Percentiles rank a stretch among this genome's conserved stretches.
Evolutionary conservation across 257 asterid species (phyloP).

Genomic region (Solanum phureja): DNA sequence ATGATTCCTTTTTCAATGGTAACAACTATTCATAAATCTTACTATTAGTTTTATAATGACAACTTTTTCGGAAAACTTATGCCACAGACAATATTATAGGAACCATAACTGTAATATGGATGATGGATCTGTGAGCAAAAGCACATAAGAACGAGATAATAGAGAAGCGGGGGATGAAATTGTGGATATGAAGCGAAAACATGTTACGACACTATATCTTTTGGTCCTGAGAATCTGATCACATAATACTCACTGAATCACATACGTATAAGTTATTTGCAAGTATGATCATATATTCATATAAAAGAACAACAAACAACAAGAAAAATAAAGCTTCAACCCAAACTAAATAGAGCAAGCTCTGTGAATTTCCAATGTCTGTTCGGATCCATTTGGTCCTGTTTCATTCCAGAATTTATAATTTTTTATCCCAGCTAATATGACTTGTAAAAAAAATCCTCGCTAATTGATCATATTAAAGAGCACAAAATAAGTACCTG

Average conservation of each 20-base stretch:
- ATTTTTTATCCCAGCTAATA: background rate
- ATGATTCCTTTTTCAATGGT: background rate
- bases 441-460: background rate
- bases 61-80: background rate
- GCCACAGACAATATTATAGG: background rate
- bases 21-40: background rate
- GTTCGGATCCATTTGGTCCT: background rate
- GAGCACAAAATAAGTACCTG: slow-evolving; percentile 33
- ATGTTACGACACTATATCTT: background rate
- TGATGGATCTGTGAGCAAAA: background rate
- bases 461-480: background rate
- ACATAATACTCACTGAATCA: background rate
- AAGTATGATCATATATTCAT: background rate
- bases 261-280: background rate
- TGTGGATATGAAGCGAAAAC: background rate
- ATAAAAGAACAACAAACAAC: background rate
- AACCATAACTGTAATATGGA: background rate
- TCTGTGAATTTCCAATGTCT: background rate
- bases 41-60: background rate
- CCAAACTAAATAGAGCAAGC: background rate
- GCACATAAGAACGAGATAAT: background rate
- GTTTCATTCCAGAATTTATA: background rate
- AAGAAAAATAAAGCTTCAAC: background rate
- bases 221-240: background rate
- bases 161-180: background rate